Conservation (phyloP, 805 yeast species). For the Wickerhamomyces pijperi region DNA sequence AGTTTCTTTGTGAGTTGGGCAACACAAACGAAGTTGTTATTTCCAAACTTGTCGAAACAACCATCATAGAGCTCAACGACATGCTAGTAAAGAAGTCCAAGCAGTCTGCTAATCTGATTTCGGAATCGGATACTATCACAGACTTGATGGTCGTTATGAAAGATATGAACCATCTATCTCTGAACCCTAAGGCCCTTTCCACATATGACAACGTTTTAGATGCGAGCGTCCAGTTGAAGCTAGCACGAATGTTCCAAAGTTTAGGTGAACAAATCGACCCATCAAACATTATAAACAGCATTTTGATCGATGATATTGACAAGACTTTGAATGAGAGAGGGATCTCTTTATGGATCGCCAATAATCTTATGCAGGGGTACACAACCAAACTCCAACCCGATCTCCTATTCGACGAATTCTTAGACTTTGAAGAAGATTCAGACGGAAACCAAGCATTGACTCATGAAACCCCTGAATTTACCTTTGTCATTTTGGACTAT, state of each 20-base stretch:
- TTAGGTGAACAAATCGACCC: conserved; percentile 14
- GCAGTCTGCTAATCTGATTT: conserved; percentile 5
- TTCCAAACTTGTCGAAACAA: conserved; percentile 8
- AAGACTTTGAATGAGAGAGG: conserved; percentile 13
- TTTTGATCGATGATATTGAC: conserved; percentile 11
- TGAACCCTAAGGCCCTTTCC: conserved; percentile 5
- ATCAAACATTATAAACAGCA: conserved; percentile 10
- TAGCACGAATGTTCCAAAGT: conserved; percentile 11
- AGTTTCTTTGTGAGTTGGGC: conserved; percentile 2
- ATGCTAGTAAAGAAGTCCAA: conserved; percentile 6
- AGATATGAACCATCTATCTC: conserved; percentile 3
- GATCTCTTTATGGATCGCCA: conserved; percentile 28
- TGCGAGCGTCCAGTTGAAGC: conserved; percentile 10
- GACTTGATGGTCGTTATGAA: conserved; percentile 14
- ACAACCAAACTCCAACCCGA: conserved; percentile 6
- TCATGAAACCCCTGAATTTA: conserved; percentile 17
- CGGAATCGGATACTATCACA: conserved; percentile 3
- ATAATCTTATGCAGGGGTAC: conserved; percentile 20
- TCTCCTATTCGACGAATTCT: conserved; percentile 16
- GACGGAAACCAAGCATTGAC: too few species aligned
- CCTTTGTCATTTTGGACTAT: conserved; percentile 23
- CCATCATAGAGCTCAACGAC: conserved; percentile 14
- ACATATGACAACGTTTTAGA: conserved; percentile 15
- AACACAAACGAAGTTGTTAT: conserved; percentile 5
- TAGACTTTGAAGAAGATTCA: conserved; percentile 18